Evolutionary conservation across 495 filamentous ascomycete genomes (phyloP).

Genomic region (Penicillium coffeae): DNA sequence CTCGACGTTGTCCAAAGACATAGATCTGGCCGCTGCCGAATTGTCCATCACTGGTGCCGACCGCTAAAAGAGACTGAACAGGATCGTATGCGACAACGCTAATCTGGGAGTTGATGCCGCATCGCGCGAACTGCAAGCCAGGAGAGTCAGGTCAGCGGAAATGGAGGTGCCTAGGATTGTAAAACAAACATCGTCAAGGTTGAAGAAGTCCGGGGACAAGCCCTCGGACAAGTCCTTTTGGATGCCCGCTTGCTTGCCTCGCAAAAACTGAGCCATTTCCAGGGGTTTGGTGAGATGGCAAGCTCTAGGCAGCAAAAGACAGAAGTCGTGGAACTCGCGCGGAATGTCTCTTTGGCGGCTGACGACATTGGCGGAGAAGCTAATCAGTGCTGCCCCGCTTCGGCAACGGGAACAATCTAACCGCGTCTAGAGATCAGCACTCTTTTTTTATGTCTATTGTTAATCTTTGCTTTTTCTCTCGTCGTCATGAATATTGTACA

Average conservation of each 20-base stretch:
- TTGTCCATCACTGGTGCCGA: conserved; percentile 80
- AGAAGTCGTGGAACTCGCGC: conserved; percentile 14
- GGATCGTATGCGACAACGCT: conserved; percentile 85
- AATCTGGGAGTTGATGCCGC: conserved; percentile 84
- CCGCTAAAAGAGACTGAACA: conserved; percentile 86
- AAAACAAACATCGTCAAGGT: conserved; percentile 69
- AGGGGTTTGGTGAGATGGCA: conserved; percentile 2
- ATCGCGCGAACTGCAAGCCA: conserved; percentile 60
- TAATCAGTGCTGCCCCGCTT: conserved; percentile 30
- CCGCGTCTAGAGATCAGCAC: not conserved
- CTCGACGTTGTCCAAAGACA: conserved; percentile 80
- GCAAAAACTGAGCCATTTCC: conserved; percentile 76
- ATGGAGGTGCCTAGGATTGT: conserved; percentile 27
- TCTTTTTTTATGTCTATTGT: no score
- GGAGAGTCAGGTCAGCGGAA: conserved; percentile 18
- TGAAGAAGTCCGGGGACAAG: conserved; percentile 68
- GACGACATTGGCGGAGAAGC: conserved; percentile 28
- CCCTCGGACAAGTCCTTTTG: conserved; percentile 84
- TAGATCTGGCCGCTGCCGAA: conserved; percentile 81
- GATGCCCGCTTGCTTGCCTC: conserved; percentile 89
- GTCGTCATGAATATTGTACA: no score
- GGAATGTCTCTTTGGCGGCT: conserved; percentile 18
- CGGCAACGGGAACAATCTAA: no score
- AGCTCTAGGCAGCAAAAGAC: conserved; percentile 10
- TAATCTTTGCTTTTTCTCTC: no score